A percentile compares a stretch with the other conserved stretches of the same genome.
phyloP scores from a whole-genome alignment of 1,284 basidiomycete genomes.

The Ceratobasidium papillatum region DNA sequence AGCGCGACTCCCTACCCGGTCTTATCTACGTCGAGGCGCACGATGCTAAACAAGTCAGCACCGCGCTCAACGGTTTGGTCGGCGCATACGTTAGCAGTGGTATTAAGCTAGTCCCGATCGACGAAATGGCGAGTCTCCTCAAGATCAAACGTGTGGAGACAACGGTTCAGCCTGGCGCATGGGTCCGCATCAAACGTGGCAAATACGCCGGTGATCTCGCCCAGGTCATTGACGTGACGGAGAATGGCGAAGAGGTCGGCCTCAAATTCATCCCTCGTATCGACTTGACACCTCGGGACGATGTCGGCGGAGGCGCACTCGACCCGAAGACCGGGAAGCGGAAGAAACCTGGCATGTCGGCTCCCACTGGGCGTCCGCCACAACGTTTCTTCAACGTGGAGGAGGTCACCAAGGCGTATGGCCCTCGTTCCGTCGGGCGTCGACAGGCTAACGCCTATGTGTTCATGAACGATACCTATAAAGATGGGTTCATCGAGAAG shows the following conservation, averaged over 20 bases:
- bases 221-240: conserved; percentile 91
- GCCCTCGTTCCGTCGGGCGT: conserved; percentile 73
- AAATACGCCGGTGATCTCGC: conserved; percentile 96
- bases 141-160: conserved; percentile 95
- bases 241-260: conserved; percentile 93
- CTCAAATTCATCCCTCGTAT: conserved; percentile 97
- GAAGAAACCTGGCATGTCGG: conserved; percentile 65
- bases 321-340: conserved; percentile 70
- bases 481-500: conserved; percentile 95
- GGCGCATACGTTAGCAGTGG: conserved; percentile 88
- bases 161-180: conserved; percentile 85
- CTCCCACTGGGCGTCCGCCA: conserved; percentile 78
- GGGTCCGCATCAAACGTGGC: conserved; percentile 95
- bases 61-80: conserved; percentile 89
- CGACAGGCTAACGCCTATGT: conserved; percentile 62
- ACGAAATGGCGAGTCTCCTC: conserved; percentile 97
- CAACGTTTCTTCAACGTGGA: conserved; percentile 95
- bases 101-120: conserved; percentile 90
- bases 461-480: conserved; percentile 94
- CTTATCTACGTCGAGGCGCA: conserved; percentile 97
- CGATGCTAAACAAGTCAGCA: conserved; percentile 84
- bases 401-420: conserved; percentile 89
- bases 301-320: conserved; percentile 57
- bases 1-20: conserved; percentile 93
- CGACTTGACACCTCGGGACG: conserved; percentile 91